Conservation (phyloP, 495 filamentous ascomycete genomes). For the Articulospora tetracladia region DNA sequence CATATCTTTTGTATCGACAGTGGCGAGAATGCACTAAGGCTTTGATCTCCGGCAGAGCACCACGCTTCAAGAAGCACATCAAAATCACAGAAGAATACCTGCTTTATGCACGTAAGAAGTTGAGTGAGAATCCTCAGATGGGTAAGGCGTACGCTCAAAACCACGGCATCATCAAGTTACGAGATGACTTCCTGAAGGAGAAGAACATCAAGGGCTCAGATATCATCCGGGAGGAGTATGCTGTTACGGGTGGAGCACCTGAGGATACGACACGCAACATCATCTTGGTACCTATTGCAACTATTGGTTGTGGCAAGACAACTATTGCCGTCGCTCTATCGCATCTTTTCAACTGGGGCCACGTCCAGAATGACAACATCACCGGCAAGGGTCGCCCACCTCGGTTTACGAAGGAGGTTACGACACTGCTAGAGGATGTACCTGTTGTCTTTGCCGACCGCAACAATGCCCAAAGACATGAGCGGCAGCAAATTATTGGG, state of each 20-base stretch:
- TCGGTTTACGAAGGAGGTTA: slow-evolving; percentile 65
- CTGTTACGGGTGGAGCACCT: slow-evolving; percentile 32
- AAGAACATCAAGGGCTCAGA: slow-evolving; percentile 83
- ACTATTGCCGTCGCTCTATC: slow-evolving; percentile 80
- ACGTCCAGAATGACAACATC: slow-evolving; percentile 97
- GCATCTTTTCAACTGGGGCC: slow-evolving; percentile 87
- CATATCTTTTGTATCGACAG: slow-evolving; percentile 96
- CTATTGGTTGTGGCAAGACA: slow-evolving; percentile 94
- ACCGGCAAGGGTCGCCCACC: slow-evolving; percentile 68
- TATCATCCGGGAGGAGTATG: slow-evolving; percentile 63
- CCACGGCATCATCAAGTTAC: slow-evolving; percentile 92
- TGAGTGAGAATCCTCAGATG: slow-evolving; percentile 60
- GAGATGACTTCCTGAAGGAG: slow-evolving; percentile 78
- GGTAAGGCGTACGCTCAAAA: slow-evolving; percentile 70
- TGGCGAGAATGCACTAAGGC: slow-evolving; percentile 97
- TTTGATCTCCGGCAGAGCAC: slow-evolving; percentile 69
- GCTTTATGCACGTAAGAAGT: slow-evolving; percentile 67
- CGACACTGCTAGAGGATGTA: slow-evolving; percentile 49
- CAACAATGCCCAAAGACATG: slow-evolving; percentile 87
- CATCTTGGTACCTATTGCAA: slow-evolving; percentile 81
- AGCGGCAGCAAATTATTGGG: slow-evolving; percentile 79
- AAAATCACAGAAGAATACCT: slow-evolving; percentile 92
- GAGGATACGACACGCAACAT: slow-evolving; percentile 56
- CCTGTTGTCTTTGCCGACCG: slow-evolving; percentile 86
- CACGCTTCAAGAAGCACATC: slow-evolving; percentile 78